Percentiles rank a stretch among this genome's conserved stretches.
These are phyloP conservation scores for Hyphopichia burtonii DNA, from an alignment of 1,139 yeast species.

Conservation along the genomic window DNA sequence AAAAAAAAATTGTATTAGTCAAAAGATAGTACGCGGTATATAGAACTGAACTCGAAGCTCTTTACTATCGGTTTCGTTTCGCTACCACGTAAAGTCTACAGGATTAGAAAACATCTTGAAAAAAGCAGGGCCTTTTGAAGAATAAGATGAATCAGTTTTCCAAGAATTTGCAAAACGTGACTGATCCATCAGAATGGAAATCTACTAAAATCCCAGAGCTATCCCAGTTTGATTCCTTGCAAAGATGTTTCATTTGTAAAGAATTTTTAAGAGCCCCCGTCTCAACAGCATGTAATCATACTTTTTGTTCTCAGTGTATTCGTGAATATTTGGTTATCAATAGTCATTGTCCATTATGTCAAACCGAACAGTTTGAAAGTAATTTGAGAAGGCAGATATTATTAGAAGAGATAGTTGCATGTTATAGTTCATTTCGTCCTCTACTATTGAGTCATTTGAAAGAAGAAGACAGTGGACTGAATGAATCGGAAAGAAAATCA, in stretches of 20 bases:
- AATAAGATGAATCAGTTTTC: constrained; percentile 12
- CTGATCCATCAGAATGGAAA: constrained; percentile 75
- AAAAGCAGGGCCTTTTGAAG: too few species aligned
- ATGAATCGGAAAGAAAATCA: neutral
- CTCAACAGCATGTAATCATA: constrained; percentile 81
- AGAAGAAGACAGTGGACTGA: neutral
- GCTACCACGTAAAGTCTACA: too few species aligned
- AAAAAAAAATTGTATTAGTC: neutral
- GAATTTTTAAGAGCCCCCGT: constrained; percentile 83
- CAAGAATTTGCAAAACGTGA: constrained; percentile 24
- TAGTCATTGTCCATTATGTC: constrained; percentile 78
- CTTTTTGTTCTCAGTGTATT: constrained; percentile 89
- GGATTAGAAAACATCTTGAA: too few species aligned
- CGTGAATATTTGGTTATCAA: constrained; percentile 63
- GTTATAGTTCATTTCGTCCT: constrained; percentile 50
- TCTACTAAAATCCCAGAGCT: constrained; percentile 54
- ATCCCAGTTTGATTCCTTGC: constrained; percentile 61
- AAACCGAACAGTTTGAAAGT: constrained; percentile 68
- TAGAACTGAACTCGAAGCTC: too few species aligned
- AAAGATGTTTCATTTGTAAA: constrained; percentile 90
- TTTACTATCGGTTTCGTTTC: too few species aligned
- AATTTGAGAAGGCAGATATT: constrained; percentile 64
- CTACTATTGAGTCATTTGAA: constrained; percentile 24
- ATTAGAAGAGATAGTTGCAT: constrained; percentile 69
- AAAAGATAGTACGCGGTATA: neutral